Evolutionary conservation across 768 basidiomycete genomes (phyloP).

Genomic region (Russula ochroleuca): DNA sequence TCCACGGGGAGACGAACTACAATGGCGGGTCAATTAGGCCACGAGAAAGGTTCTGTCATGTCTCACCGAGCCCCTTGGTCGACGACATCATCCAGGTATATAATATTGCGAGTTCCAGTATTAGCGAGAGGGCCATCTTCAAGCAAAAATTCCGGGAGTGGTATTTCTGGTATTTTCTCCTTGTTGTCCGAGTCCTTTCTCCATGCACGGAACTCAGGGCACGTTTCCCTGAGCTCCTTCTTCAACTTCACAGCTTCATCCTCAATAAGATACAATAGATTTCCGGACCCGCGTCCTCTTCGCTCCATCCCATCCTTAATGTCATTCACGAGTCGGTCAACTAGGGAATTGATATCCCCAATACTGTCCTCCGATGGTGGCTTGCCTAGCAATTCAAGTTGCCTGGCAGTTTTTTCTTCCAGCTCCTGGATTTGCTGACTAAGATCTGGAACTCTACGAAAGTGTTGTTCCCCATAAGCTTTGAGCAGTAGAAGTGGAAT

Average conservation of each 20-base stretch:
- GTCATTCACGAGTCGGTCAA: constrained; percentile 45
- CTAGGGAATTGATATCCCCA: constrained; percentile 45
- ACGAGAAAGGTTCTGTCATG: background rate
- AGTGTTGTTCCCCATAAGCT: background rate
- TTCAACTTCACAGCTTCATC: constrained; percentile 4
- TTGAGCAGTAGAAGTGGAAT: background rate
- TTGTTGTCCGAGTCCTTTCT: background rate
- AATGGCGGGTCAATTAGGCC: background rate
- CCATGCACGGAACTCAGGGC: constrained; percentile 25
- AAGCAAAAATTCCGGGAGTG: constrained; percentile 4
- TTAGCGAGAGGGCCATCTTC: background rate
- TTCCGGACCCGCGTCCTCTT: constrained; percentile 35
- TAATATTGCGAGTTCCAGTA: background rate
- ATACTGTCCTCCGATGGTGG: constrained; percentile 51
- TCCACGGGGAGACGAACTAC: constrained; percentile 16
- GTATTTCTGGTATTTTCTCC: background rate
- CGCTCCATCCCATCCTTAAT: constrained; percentile 46
- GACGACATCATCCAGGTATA: constrained; percentile 21
- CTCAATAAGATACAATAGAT: constrained; percentile 23
- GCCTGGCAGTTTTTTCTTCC: constrained; percentile 35
- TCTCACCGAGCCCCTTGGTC: constrained; percentile 11
- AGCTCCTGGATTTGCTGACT: constrained; percentile 46
- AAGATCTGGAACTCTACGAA: constrained; percentile 54
- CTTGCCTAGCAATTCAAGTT: constrained; percentile 38
- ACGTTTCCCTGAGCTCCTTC: constrained; percentile 12